A percentile compares a stretch with the other conserved stretches of the same genome.
These are phyloP conservation scores for Quercus dentata DNA, from an alignment of 306 rosid genomes.

Conservation along the genomic window DNA sequence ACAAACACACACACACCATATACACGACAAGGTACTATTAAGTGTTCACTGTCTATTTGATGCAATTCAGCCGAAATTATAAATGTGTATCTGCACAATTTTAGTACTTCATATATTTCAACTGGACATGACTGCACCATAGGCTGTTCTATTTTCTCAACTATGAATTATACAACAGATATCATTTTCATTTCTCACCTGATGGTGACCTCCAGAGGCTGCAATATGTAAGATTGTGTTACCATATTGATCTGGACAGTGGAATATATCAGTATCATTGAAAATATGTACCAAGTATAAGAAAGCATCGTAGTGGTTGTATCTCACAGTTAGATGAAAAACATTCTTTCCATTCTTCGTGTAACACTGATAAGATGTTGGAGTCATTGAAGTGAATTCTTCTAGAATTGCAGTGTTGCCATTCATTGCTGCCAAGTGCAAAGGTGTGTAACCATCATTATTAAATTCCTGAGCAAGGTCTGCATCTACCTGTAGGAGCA, in stretches of 20 bases:
- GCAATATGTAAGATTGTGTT: conserved; percentile 69
- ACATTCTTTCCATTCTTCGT: conserved; percentile 60
- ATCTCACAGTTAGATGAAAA: conserved; percentile 62
- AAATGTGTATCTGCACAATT: not conserved
- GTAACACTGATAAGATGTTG: conserved; percentile 38
- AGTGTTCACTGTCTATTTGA: no score
- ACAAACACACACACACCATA: no score
- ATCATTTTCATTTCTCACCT: conserved; percentile 35
- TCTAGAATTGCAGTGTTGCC: conserved; percentile 50
- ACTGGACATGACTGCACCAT: not conserved
- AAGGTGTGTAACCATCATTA: conserved; percentile 61
- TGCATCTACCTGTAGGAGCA: no score
- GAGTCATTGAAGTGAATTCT: conserved; percentile 28
- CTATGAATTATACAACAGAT: not conserved
- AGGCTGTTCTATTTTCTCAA: not conserved
- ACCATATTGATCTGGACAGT: conserved; percentile 46
- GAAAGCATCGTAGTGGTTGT: conserved; percentile 49
- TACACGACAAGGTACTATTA: no score
- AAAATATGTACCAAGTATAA: conserved; percentile 40
- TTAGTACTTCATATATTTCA: not conserved
- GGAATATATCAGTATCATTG: conserved; percentile 37
- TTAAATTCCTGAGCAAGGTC: conserved; percentile 47
- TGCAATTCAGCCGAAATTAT: not conserved
- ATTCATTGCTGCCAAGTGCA: conserved; percentile 62
- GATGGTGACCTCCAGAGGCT: conserved; percentile 37